Evolutionary conservation across 2,329 filamentous ascomycete genomes (phyloP).

Genomic region (Penicillium griseofulvum): DNA sequence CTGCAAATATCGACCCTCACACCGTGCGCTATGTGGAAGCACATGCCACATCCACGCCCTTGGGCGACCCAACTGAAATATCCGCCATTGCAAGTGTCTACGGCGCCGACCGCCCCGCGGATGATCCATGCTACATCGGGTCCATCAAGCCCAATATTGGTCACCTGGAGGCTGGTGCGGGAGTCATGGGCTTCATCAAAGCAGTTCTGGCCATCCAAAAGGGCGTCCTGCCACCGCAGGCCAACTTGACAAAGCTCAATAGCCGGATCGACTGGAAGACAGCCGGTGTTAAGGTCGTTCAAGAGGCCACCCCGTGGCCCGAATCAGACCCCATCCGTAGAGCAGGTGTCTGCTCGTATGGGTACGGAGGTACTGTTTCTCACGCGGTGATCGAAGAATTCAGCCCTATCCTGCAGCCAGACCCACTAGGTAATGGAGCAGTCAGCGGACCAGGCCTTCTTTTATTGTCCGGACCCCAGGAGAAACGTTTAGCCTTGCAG

Average conservation of each 20-base stretch:
- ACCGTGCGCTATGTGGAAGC: constrained; percentile 22
- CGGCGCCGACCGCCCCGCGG: constrained; percentile 14
- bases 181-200: constrained; percentile 13
- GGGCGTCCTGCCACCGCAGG: constrained; percentile 31
- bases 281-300: constrained; percentile 23
- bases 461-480: constrained; percentile 32
- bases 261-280: constrained; percentile 31
- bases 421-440: not conserved
- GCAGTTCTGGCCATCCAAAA: constrained; percentile 25
- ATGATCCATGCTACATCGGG: not conserved
- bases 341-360: constrained; percentile 34
- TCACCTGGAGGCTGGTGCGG: not conserved
- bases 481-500: constrained; percentile 27
- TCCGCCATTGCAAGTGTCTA: constrained; percentile 14
- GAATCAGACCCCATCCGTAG: constrained; percentile 15
- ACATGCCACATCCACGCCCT: constrained; percentile 22
- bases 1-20: constrained; percentile 15
- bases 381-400: constrained; percentile 33
- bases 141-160: not conserved
- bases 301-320: constrained; percentile 23
- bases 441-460: constrained; percentile 14
- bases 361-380: constrained; percentile 37
- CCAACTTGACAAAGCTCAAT: constrained; percentile 36
- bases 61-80: constrained; percentile 24
- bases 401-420: not conserved